Conservation (phyloP, 495 filamentous ascomycete genomes). For the Penicillium longicatenatum region DNA sequence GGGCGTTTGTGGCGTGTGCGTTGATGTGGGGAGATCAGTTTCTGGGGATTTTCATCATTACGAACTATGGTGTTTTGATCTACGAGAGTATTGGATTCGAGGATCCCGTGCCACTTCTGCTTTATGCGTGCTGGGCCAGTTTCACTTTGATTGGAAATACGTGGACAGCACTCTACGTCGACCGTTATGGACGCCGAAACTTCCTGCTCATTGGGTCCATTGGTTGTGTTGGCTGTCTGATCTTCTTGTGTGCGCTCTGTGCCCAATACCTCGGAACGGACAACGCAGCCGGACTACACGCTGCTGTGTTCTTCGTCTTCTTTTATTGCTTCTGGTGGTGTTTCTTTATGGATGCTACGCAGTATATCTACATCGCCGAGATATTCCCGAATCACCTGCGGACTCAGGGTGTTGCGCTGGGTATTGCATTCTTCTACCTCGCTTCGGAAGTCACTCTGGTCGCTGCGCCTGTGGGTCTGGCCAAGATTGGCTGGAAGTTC, state of each 20-base stretch:
- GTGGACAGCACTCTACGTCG: conserved; percentile 40
- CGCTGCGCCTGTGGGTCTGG: conserved; percentile 38
- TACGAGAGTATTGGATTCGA: conserved; percentile 37
- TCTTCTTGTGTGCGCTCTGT: conserved; percentile 32
- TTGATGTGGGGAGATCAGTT: conserved; percentile 35
- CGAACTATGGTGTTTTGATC: conserved; percentile 44
- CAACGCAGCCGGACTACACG: conserved; percentile 30
- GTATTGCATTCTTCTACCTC: conserved; percentile 30
- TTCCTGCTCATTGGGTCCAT: conserved; percentile 37
- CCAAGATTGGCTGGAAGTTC: conserved; percentile 38
- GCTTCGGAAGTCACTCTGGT: conserved; percentile 26
- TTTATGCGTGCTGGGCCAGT: conserved; percentile 39
- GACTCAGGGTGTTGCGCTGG: conserved; percentile 37
- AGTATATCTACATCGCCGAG: conserved; percentile 43
- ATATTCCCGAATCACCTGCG: conserved; percentile 46
- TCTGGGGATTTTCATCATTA: conserved; percentile 34
- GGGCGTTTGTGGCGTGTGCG: conserved; percentile 32
- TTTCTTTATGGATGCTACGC: conserved; percentile 43
- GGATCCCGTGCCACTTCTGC: conserved; percentile 34
- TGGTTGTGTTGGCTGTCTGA: conserved; percentile 26
- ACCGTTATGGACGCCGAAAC: conserved; percentile 34
- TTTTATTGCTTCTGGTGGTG: conserved; percentile 41
- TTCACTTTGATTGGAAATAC: conserved; percentile 40
- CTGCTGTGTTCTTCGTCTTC: conserved; percentile 41
- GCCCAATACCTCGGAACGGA: conserved; percentile 32